Evolutionary conservation across 106 monocot species (phyloP), one percentile per base, ranked within the genome.

Genomic region (Posidonia australis): DNA sequence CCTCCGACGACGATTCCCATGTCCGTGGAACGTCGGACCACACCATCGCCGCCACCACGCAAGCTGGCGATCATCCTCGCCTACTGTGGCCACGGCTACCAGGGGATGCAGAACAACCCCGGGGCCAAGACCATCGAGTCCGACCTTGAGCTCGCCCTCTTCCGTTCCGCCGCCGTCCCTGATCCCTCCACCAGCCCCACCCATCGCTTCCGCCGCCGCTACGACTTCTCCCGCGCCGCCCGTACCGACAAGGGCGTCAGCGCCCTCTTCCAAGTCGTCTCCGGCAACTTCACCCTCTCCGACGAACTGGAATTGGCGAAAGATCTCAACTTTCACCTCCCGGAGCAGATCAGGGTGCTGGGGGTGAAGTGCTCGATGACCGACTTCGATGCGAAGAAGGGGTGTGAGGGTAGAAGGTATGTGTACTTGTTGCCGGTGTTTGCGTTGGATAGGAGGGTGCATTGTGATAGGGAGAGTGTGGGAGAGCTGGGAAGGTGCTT

Each of bases 21-120:
- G 36, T 36, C 36, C 5, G 5, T 7, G 36, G 36, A 36, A 36
- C 36, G 36, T 7, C 36, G 36, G 36, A 2, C 7, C 36, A 4
- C 36, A 36, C 36, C 36, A 36, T 4, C 36, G 36, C n/a, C n/a
- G n/a, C n/a, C n/a, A n/a, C n/a, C n/a, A n/a, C n/a, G n/a, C 30
- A 36, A 36, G 36, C 5, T 36, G 36, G 92, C 92, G 47, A 92
- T 92, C 61, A 76, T 87, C 67, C 60, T 92, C 19, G 82, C 71
- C 23, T 87, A 92, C 70, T 87, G 87, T 67, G 87, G 92, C 28
- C 58, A 69, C 11, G 92, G 92, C 0, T 92, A 92, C 79, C 92
- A 92, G 52, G 92, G 92, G 16, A 92, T 92, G 92, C 92, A 92
- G 75, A 92, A 92, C 76, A 92, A 92, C 60, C 92, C 92, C 9